Base-by-base conservation (phyloP, 192 early-diverging fungal genomes). In the Linderina pennispora region DNA sequence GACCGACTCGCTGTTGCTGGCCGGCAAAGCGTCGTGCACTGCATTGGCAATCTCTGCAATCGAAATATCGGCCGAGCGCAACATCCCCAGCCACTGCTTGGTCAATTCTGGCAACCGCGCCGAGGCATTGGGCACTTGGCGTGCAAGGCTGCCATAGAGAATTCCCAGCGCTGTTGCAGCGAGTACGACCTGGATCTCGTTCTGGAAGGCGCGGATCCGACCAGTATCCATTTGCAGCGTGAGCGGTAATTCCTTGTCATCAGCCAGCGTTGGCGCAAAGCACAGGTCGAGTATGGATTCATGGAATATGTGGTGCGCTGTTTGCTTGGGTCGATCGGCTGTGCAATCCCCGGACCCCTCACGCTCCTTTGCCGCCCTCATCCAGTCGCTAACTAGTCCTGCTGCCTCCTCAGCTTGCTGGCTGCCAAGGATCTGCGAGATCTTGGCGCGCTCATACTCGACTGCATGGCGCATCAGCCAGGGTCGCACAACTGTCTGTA, bases 271-370 rank as follows among this genome's bases (percentile, higher is more conserved):
- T 1, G 45, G 22, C 11, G 56, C 43, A 56, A 67, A 67, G 16
- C 65, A 67, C 17, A 67, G 17, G 35, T 60, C 65, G 1, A 67
- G 45, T 16, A 67, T 19, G 1, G 65, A 47, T 23, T 67, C 65
- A 35, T 45, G 38, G 32, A 67, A 67, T 22, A 60, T 40, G 14
- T 56, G 57, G 23, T 60, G 50, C 0, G 48, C 42, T 4, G 17
- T 23, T 24, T 2, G 18, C 17, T 36, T 39, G 16, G 33, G n/a
- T 8, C 18, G 19, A 17, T 16, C 19, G 24, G 39, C 11, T 13
- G 43, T 36, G 26, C 50, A 62, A 1, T 20, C 38, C 0, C 21
- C 36, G 10, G 43, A 13, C 0, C 25, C 6, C 15, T 59, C 53
- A 2, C 53, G 52, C 4, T 15, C 19, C 14, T 38, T 43, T 4